A percentile compares a stretch with the other conserved stretches of the same genome.
phyloP scores from a whole-genome alignment of 2,329 filamentous ascomycete species.

The Paraphoma chrysanthemicola region DNA sequence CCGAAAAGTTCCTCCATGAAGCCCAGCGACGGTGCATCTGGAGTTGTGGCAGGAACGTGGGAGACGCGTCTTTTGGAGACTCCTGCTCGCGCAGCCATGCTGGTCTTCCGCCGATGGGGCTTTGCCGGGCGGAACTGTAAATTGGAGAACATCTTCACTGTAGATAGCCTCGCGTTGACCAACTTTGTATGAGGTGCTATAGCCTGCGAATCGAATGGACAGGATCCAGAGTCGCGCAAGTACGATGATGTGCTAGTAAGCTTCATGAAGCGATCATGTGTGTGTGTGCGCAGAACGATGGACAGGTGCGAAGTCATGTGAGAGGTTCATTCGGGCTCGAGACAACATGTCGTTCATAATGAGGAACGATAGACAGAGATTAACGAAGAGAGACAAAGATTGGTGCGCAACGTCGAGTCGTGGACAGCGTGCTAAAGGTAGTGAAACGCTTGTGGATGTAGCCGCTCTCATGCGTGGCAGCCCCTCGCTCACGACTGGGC shows the following conservation, averaged over 20 bases:
- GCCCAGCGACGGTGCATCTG: constrained; percentile 30
- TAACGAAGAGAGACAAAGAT: not conserved
- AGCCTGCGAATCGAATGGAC: not conserved
- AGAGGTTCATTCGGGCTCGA: not conserved
- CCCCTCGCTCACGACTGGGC: constrained; percentile 2
- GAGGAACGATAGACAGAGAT: not conserved
- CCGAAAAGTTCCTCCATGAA: constrained; percentile 33
- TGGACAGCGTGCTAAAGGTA: not conserved
- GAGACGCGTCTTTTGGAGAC: constrained; percentile 29
- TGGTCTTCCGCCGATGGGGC: constrained; percentile 28
- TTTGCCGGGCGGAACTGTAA: constrained; percentile 26
- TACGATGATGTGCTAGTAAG: not conserved
- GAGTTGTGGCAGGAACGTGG: constrained; percentile 16
- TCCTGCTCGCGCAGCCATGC: constrained; percentile 28
- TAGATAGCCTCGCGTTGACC: not conserved
- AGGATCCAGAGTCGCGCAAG: not conserved
- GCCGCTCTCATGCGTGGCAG: constrained; percentile 14
- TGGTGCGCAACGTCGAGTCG: not conserved
- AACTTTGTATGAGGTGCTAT: not conserved
- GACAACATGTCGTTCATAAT: not conserved
- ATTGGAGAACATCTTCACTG: constrained; percentile 20
- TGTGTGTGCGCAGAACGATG: not conserved
- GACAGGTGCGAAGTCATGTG: not conserved
- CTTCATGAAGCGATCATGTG: not conserved
- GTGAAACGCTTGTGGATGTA: constrained; percentile 14